These are phyloP conservation scores for Podospora didyma DNA, from an alignment of 495 filamentous ascomycete genomes.

Conservation along the genomic window DNA sequence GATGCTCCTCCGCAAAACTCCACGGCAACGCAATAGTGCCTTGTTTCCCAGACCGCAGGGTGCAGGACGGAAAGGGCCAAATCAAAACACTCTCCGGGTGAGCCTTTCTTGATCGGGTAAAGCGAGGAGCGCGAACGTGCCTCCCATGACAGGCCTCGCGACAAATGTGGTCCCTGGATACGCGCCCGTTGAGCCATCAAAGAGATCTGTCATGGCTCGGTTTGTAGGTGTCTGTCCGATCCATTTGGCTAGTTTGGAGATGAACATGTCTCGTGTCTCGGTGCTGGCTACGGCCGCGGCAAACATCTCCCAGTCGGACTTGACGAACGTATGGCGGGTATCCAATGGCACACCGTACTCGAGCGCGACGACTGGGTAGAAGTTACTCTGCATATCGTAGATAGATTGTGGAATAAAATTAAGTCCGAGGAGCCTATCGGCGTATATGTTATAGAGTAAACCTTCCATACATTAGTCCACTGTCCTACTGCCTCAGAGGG, in stretches of 20 bases:
- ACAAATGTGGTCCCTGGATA: conserved; percentile 64
- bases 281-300: conserved; percentile 64
- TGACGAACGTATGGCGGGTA: conserved; percentile 78
- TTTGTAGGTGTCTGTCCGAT: conserved; percentile 70
- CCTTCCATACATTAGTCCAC: conserved; percentile 51
- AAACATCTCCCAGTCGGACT: conserved; percentile 87
- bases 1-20: neutral
- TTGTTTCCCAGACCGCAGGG: no score
- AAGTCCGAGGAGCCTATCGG: conserved; percentile 71
- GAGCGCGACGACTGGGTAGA: conserved; percentile 71
- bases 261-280: conserved; percentile 60
- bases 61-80: no score
- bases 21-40: neutral
- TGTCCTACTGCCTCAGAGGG: neutral
- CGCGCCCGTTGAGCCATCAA: conserved; percentile 61
- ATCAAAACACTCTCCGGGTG: no score
- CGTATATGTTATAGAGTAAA: conserved; percentile 85
- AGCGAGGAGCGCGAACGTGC: conserved; percentile 75
- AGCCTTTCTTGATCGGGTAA: conserved; percentile 31
- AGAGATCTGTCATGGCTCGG: conserved; percentile 73
- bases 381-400: conserved; percentile 74
- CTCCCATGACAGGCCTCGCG: conserved; percentile 78
- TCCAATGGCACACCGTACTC: conserved; percentile 81
- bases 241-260: conserved; percentile 69
- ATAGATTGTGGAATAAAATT: conserved; percentile 62